Percentiles rank a stretch among this genome's conserved stretches.
Conservation (phyloP, 208 protist genomes). For the Leishmania braziliensis region DNA sequence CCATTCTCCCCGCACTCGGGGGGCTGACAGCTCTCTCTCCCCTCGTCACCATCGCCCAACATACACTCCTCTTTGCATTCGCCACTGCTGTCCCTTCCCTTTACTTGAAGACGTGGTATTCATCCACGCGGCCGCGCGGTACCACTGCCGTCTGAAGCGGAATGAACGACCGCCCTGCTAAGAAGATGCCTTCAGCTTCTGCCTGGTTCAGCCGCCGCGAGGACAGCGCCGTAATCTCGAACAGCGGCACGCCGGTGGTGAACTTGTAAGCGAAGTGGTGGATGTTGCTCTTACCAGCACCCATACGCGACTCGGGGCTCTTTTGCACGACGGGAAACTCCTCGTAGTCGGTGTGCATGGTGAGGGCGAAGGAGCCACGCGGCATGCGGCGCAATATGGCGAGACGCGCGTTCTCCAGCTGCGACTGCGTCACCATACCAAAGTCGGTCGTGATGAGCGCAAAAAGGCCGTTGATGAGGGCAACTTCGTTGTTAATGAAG, state of each 20-base stretch:
- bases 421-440: slow-evolving; percentile 90
- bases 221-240: slow-evolving; percentile 77
- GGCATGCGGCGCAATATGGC: slow-evolving; percentile 88
- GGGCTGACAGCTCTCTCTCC: background rate
- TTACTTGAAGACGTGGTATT: slow-evolving; percentile 92
- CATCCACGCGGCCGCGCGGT: slow-evolving; percentile 88
- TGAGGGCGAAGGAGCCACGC: slow-evolving; percentile 79
- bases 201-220: slow-evolving; percentile 80
- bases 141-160: slow-evolving; percentile 89
- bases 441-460: slow-evolving; percentile 90
- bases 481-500: slow-evolving; percentile 91
- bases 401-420: slow-evolving; percentile 87
- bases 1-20: background rate
- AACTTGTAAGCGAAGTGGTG: slow-evolving; percentile 93
- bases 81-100: background rate
- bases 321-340: slow-evolving; percentile 91
- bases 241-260: slow-evolving; percentile 87
- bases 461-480: slow-evolving; percentile 79
- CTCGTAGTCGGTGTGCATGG: slow-evolving; percentile 91
- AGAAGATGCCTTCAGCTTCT: slow-evolving; percentile 90
- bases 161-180: slow-evolving; percentile 80
- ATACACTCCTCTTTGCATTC: background rate
- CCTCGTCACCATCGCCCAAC: background rate
- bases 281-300: slow-evolving; percentile 89
- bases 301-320: slow-evolving; percentile 90